phyloP scores from a whole-genome alignment of 2,329 filamentous ascomycete species.

The Fusarium chuoi region DNA sequence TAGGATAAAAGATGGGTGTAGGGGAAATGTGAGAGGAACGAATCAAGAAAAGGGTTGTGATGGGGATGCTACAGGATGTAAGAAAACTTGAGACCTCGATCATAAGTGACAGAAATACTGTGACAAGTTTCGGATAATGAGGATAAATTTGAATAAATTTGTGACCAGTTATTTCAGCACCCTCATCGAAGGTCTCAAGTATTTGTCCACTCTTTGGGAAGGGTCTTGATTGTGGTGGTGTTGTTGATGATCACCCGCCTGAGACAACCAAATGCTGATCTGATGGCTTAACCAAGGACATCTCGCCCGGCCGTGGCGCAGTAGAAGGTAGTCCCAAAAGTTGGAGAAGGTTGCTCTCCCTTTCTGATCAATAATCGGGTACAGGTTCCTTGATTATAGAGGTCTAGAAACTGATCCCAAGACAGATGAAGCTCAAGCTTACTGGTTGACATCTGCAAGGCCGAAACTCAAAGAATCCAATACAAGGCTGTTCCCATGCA shows the following conservation, averaged over 20 bases:
- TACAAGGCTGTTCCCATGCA: constrained; percentile 8
- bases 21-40: constrained; percentile 23
- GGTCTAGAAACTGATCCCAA: constrained; percentile 6
- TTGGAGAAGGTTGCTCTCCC: constrained; percentile 4
- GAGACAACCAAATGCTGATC: constrained; percentile 41
- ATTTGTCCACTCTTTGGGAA: neutral
- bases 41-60: constrained; percentile 34
- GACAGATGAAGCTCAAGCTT: constrained; percentile 5
- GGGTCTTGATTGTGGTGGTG: constrained; percentile 33
- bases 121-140: neutral
- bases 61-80: constrained; percentile 1
- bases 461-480: constrained; percentile 17
- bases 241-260: constrained; percentile 44
- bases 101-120: neutral
- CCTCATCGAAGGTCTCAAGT: neutral
- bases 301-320: constrained; percentile 31
- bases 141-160: neutral
- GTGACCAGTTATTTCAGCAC: neutral
- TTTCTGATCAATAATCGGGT: constrained; percentile 14
- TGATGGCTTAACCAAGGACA: constrained; percentile 27
- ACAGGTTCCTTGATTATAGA: constrained; percentile 10
- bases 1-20: constrained; percentile 24
- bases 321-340: constrained; percentile 7
- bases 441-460: constrained; percentile 14
- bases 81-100: neutral